These are phyloP conservation scores for Verticillium dahliae DNA, from an alignment of 2,329 filamentous ascomycete species.

Conservation along the genomic window DNA sequence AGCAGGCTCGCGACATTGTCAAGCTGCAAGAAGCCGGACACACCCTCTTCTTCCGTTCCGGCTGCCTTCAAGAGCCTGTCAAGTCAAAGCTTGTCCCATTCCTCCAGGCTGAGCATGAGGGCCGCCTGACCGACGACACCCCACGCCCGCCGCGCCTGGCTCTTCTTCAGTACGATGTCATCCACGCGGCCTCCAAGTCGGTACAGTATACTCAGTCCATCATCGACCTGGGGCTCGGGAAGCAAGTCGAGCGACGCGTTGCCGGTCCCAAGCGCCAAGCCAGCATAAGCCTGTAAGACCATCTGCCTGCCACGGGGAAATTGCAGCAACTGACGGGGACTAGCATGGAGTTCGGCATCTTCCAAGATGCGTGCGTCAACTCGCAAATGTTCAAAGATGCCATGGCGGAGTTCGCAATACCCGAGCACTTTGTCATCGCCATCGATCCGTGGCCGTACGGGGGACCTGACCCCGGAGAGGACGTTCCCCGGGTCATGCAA, in stretches of 20 bases:
- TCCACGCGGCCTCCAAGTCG: constrained; percentile 19
- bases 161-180: constrained; percentile 37
- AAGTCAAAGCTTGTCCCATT: constrained; percentile 54
- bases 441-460: constrained; percentile 64
- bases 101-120: constrained; percentile 55
- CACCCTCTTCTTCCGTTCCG: constrained; percentile 43
- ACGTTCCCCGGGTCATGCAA: constrained; percentile 37
- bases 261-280: constrained; percentile 26
- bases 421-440: constrained; percentile 33
- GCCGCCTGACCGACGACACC: constrained; percentile 32
- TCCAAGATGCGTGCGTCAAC: constrained; percentile 31
- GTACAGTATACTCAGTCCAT: constrained; percentile 26
- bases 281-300: constrained; percentile 24
- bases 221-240: constrained; percentile 27
- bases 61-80: constrained; percentile 56
- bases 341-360: constrained; percentile 32
- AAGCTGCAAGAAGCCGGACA: constrained; percentile 17
- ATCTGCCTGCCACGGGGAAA: neutral
- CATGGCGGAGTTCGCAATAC: constrained; percentile 37
- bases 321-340: neutral
- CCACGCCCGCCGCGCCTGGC: constrained; percentile 38
- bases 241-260: constrained; percentile 19
- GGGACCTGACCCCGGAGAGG: constrained; percentile 30
- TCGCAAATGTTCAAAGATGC: constrained; percentile 40
- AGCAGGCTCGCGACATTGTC: constrained; percentile 36